A percentile compares a stretch with the other conserved stretches of the same genome.
Evolutionary conservation across 345 rosid genomes (phyloP).

Genomic region (Schrenkiella parvula): DNA sequence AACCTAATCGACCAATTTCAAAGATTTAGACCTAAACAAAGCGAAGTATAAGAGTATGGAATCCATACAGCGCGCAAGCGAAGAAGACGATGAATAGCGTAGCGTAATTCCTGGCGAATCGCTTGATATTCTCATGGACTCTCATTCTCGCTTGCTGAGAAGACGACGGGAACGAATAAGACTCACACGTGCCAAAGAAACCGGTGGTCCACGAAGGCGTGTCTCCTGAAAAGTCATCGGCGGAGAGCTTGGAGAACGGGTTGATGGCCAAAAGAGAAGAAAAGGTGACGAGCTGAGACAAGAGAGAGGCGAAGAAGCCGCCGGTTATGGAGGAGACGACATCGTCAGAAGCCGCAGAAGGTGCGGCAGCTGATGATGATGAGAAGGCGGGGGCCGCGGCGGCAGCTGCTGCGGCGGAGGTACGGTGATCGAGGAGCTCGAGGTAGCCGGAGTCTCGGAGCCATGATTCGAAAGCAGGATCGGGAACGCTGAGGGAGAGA

Average conservation of each 20-base stretch:
- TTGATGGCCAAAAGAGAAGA: slow-evolving; percentile 66
- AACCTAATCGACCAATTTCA: neutral
- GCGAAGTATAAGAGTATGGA: neutral
- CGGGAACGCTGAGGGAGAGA: slow-evolving; percentile 68
- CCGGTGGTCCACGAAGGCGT: slow-evolving; percentile 82
- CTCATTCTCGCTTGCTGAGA: slow-evolving; percentile 66
- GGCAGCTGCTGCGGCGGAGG: slow-evolving; percentile 44
- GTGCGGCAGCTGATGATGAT: slow-evolving; percentile 18
- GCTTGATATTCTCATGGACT: slow-evolving; percentile 85
- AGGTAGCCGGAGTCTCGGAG: slow-evolving; percentile 98
- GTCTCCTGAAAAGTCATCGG: slow-evolving; percentile 63
- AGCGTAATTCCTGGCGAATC: slow-evolving; percentile 82
- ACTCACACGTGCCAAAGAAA: slow-evolving; percentile 60
- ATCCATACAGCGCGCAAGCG: slow-evolving; percentile 73
- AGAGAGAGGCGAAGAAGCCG: slow-evolving; percentile 44
- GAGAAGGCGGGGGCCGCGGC: slow-evolving; percentile 36
- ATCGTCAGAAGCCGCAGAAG: slow-evolving; percentile 28
- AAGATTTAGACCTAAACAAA: neutral
- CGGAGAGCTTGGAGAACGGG: slow-evolving; percentile 83
- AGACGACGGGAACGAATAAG: slow-evolving; percentile 81
- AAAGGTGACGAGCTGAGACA: slow-evolving; percentile 42
- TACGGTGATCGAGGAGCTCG: slow-evolving; percentile 66
- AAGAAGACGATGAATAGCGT: slow-evolving; percentile 73
- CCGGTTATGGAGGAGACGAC: slow-evolving; percentile 34
- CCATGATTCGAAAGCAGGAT: slow-evolving; percentile 87